Evolutionary conservation across 495 filamentous ascomycete genomes (phyloP).

Genomic region (Pyronema omphalodes): DNA sequence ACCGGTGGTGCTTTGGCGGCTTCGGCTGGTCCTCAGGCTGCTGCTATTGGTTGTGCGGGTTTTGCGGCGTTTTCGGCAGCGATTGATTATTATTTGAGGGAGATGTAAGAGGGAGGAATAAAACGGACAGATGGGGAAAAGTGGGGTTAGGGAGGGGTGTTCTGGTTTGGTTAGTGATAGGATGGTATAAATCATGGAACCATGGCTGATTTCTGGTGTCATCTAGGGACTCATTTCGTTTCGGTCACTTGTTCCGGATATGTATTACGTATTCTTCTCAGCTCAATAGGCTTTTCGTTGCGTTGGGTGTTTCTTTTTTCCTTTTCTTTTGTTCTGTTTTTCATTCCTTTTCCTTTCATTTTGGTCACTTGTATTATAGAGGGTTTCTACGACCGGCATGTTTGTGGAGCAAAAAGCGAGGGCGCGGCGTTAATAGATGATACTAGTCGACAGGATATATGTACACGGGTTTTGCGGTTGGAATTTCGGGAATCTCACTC

Average conservation of each 20-base stretch:
- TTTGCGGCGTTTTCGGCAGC: conserved; percentile 92
- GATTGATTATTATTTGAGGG: conserved; percentile 81
- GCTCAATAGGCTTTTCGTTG: neutral
- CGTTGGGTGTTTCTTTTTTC: neutral
- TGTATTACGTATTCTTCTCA: neutral
- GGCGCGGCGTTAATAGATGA: neutral
- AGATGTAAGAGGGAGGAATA: conserved; percentile 23
- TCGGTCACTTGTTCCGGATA: neutral
- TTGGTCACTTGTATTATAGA: neutral
- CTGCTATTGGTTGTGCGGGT: conserved; percentile 72
- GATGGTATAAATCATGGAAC: too few relatives aligned
- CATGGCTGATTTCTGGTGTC: neutral
- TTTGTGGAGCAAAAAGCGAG: neutral
- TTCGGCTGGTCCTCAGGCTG: conserved; percentile 78
- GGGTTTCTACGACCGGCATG: neutral
- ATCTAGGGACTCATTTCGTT: too few relatives aligned
- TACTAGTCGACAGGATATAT: neutral
- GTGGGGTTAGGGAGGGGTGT: too few relatives aligned
- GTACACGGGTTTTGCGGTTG: neutral
- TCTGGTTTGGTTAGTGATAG: too few relatives aligned
- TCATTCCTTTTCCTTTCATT: neutral
- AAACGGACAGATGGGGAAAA: neutral
- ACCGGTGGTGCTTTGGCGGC: conserved; percentile 75
- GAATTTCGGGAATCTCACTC: too few relatives aligned
- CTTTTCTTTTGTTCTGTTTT: neutral